Conservation (phyloP, 1,284 basidiomycete species). For the Ceratorhiza oryzae-sativae region DNA sequence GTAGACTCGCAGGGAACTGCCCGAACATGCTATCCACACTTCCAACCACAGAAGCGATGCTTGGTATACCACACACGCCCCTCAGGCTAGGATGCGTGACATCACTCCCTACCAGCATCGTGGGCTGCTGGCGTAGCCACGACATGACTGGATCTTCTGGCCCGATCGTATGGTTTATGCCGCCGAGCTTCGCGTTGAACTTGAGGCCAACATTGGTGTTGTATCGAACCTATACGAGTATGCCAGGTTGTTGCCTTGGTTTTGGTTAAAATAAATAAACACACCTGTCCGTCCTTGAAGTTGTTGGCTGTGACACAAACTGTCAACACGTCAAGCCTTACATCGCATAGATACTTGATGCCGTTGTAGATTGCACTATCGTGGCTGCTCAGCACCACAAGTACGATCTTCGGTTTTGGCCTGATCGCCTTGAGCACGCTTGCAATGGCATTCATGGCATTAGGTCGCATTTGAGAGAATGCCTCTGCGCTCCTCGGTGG, state of each 20-base stretch:
- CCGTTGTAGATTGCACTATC: slow-evolving; percentile 75
- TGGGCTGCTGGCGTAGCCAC: slow-evolving; percentile 64
- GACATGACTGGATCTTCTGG: slow-evolving; percentile 53
- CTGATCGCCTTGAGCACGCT: slow-evolving; percentile 52
- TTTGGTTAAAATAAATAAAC: neutral
- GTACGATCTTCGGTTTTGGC: slow-evolving; percentile 54
- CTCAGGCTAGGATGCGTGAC: slow-evolving; percentile 73
- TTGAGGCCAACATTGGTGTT: slow-evolving; percentile 81
- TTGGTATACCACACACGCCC: slow-evolving; percentile 61
- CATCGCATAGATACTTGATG: slow-evolving; percentile 73
- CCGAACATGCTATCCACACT: slow-evolving; percentile 66
- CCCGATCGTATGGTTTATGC: slow-evolving; percentile 73
- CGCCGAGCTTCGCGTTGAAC: slow-evolving; percentile 81
- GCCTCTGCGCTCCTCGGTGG: slow-evolving; percentile 54
- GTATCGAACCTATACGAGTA: slow-evolving; percentile 67
- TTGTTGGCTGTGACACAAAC: slow-evolving; percentile 72
- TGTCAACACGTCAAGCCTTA: slow-evolving; percentile 67
- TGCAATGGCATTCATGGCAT: slow-evolving; percentile 56
- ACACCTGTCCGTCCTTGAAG: slow-evolving; percentile 64
- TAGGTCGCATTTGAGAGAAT: slow-evolving; percentile 58
- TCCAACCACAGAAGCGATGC: slow-evolving; percentile 80
- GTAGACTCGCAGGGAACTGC: slow-evolving; percentile 74
- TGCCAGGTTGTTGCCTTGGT: no score
- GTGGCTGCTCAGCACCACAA: slow-evolving; percentile 69
- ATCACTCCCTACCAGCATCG: slow-evolving; percentile 84